Base-by-base conservation (phyloP, 768 basidiomycete genomes). In the Agrocybe praecox region DNA sequence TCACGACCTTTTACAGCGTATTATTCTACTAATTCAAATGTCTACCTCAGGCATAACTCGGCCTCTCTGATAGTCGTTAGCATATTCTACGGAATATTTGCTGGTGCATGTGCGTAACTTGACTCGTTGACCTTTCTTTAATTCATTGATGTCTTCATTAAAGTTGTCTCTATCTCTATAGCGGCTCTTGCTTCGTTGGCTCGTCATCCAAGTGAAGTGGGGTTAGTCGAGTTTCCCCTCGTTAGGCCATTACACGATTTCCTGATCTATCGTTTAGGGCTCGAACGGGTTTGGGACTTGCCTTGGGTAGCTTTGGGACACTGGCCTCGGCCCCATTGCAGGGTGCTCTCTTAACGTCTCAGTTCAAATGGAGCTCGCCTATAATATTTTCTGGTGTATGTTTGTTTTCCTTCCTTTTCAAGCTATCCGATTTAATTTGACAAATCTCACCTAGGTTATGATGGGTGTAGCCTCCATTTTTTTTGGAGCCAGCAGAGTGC, bases 1-100 rank as follows among this genome's bases (percentile, higher is more conserved):
- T 24, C 7, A n/a, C 26, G 9, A 23, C 21, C 5, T 24, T 32
- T n/a, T 5, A 9, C 12, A 6, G 3, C 2, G 3, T 17, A 19
- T 23, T 23, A 18, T 21, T 14, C 26, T 29, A 34, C n/a, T 6
- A 12, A 32, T 8, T 17, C 47, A 48, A 1, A 8, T 43, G 26
- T 49, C 19, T 34, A n/a, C 45, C 36, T 43, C 52, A 75, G 74
- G 14, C 61, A 71, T 45, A 65, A 59, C 45, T 52, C 64, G 1
- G 69, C 59, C 0, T 68, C 71, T 11, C 62, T 79, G n/a, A 64
- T 78, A 24, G 65, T 68, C 18, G 71, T 81, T 22, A 72, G 72
- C 34, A 62, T 77, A 2, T 45, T 81, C 9, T 81, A 81, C 53
- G 79, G 80, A 0, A 62, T 80, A 21, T 70, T 74, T 33, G 78